phyloP scores from a whole-genome alignment of 2,329 filamentous ascomycete species.

The Aaosphaeria pasadenensis region DNA sequence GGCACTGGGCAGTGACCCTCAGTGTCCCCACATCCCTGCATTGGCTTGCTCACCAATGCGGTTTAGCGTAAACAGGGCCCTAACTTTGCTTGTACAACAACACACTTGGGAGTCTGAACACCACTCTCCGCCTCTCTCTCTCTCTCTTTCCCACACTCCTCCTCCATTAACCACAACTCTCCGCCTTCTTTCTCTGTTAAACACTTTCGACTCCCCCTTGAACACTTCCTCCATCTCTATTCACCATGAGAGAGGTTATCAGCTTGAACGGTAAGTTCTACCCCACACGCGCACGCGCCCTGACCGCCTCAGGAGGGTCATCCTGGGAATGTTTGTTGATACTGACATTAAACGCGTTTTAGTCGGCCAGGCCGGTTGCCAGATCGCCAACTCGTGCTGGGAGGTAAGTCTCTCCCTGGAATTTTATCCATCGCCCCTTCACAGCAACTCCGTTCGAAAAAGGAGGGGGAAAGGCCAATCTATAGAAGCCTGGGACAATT shows the following conservation, averaged over 20 bases:
- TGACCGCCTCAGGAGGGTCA: constrained; percentile 39
- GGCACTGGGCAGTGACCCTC: too few relatives aligned
- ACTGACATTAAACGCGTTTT: constrained; percentile 55
- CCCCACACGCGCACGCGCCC: constrained; percentile 37
- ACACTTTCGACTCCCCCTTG: constrained; percentile 8
- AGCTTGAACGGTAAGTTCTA: constrained; percentile 86
- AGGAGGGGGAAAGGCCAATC: constrained; percentile 20
- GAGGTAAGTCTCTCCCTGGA: constrained; percentile 70
- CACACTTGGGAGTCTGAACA: constrained; percentile 4
- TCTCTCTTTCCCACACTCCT: constrained; percentile 25
- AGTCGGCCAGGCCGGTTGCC: constrained; percentile 99
- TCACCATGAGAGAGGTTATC: constrained; percentile 98
- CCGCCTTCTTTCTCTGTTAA: constrained; percentile 10
- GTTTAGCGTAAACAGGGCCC: constrained; percentile 7
- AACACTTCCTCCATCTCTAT: constrained; percentile 16
- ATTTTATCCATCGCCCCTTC: neutral
- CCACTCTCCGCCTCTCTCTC: constrained; percentile 9
- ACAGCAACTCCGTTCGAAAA: constrained; percentile 1
- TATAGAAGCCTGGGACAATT: constrained; percentile 24
- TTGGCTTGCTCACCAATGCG: neutral
- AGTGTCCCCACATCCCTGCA: too few relatives aligned
- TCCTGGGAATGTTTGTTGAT: constrained; percentile 24
- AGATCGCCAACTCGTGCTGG: constrained; percentile 99
- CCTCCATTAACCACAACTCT: neutral
- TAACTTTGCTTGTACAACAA: constrained; percentile 1